Conservation (phyloP, 345 rosid genomes). For the Bretschneidera sinensis region DNA sequence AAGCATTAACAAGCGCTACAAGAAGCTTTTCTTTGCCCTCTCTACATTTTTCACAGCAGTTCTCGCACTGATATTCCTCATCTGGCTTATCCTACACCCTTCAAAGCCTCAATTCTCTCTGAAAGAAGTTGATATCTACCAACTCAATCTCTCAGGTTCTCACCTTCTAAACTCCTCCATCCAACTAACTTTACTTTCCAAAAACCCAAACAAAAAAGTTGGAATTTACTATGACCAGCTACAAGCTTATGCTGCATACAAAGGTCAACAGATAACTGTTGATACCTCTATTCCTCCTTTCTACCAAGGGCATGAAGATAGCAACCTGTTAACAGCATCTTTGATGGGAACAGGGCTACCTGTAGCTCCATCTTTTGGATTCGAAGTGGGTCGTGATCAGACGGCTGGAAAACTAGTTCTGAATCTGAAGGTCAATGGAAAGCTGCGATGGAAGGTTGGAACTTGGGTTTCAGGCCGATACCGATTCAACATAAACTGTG, state of each 20-base stretch:
- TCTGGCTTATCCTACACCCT: constrained; percentile 77
- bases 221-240: constrained; percentile 81
- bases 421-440: constrained; percentile 56
- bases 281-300: constrained; percentile 61
- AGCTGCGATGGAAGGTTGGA: constrained; percentile 79
- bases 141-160: constrained; percentile 57
- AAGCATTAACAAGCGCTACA: constrained; percentile 35
- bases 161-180: constrained; percentile 82
- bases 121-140: constrained; percentile 52
- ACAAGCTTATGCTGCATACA: constrained; percentile 56
- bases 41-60: constrained; percentile 45
- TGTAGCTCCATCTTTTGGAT: constrained; percentile 56
- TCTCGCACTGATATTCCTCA: constrained; percentile 46
- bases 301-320: constrained; percentile 69
- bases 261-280: constrained; percentile 72
- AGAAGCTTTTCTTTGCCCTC: constrained; percentile 51
- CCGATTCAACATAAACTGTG: constrained; percentile 56
- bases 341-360: constrained; percentile 59
- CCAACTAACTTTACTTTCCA: constrained; percentile 55
- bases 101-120: constrained; percentile 70
- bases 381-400: constrained; percentile 58
- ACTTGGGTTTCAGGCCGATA: constrained; percentile 80
- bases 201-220: constrained; percentile 65
- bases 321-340: constrained; percentile 56
- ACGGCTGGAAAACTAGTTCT: constrained; percentile 45